Percentiles rank a stretch among this genome's conserved stretches.
Conservation (phyloP, 129 eudicot genomes). For the Silybum marianum region DNA sequence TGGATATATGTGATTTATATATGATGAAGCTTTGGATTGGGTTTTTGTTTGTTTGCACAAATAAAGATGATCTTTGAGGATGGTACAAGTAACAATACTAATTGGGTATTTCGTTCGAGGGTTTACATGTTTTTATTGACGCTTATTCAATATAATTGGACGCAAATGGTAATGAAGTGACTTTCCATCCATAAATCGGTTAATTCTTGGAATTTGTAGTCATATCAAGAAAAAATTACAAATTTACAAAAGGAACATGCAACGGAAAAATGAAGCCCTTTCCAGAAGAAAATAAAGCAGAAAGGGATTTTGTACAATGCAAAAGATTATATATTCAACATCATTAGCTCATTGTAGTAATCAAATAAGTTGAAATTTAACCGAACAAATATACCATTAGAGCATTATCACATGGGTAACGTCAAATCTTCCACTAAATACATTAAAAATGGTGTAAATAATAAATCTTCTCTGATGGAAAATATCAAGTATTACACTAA, state of each 20-base stretch:
- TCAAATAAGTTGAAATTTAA: too few relatives aligned
- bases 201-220: neutral
- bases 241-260: neutral
- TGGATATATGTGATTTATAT: slow-evolving; percentile 5
- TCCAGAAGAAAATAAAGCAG: neutral
- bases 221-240: neutral
- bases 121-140: neutral
- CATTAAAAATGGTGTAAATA: too few relatives aligned
- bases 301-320: neutral
- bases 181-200: neutral
- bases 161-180: neutral
- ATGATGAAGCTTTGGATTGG: neutral
- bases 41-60: slow-evolving; percentile 15
- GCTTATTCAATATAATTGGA: neutral
- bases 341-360: too few relatives aligned
- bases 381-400: too few relatives aligned
- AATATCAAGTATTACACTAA: too few relatives aligned
- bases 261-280: neutral
- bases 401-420: too few relatives aligned
- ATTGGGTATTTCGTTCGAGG: neutral
- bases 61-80: slow-evolving; percentile 14
- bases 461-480: too few relatives aligned
- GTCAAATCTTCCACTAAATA: neutral
- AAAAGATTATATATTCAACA: neutral
- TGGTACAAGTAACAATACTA: slow-evolving; percentile 17